Evolutionary conservation across 2,329 filamentous ascomycete genomes (phyloP).

Genomic region (Paradendryphiella salina): DNA sequence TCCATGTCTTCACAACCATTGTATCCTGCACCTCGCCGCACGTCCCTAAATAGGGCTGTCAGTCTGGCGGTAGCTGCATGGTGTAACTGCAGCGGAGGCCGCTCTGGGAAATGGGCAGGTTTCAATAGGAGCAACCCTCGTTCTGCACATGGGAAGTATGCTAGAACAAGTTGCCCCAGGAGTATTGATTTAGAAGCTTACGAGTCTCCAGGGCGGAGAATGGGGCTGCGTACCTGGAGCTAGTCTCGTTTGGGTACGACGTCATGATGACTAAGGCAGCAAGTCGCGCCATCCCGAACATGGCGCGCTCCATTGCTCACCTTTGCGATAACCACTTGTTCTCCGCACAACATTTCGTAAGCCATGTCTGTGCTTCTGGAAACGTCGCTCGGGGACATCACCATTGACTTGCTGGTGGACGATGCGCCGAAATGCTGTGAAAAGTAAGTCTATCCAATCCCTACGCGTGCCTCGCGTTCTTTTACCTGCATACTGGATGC

Average conservation of each 20-base stretch:
- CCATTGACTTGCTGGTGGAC: slow-evolving; percentile 88
- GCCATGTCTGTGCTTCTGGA: slow-evolving; percentile 91
- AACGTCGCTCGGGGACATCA: slow-evolving; percentile 89
- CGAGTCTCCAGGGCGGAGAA: slow-evolving; percentile 11
- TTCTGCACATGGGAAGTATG: background rate
- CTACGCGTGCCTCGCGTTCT: slow-evolving; percentile 19
- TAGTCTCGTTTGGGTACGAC: slow-evolving; percentile 8
- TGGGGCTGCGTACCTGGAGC: slow-evolving; percentile 10
- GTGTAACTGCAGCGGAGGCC: background rate
- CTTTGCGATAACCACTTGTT: slow-evolving; percentile 27
- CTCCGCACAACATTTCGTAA: slow-evolving; percentile 17
- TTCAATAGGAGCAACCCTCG: background rate
- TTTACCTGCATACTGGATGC: slow-evolving; percentile 28
- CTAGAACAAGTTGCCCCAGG: slow-evolving; percentile 11
- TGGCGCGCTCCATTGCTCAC: slow-evolving; percentile 13
- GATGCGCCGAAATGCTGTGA: slow-evolving; percentile 90
- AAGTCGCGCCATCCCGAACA: slow-evolving; percentile 3
- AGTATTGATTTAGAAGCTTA: slow-evolving; percentile 11
- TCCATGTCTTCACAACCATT: background rate
- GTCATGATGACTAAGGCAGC: slow-evolving; percentile 27
- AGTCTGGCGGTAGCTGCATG: background rate
- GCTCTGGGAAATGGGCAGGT: background rate
- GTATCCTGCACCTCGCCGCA: background rate
- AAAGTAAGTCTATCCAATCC: slow-evolving; percentile 67
- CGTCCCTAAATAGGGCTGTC: slow-evolving; percentile 3